Percentiles rank a stretch among this genome's conserved stretches.
phyloP scores from a whole-genome alignment of 2,329 filamentous ascomycete species.

The Fusarium sp. region DNA sequence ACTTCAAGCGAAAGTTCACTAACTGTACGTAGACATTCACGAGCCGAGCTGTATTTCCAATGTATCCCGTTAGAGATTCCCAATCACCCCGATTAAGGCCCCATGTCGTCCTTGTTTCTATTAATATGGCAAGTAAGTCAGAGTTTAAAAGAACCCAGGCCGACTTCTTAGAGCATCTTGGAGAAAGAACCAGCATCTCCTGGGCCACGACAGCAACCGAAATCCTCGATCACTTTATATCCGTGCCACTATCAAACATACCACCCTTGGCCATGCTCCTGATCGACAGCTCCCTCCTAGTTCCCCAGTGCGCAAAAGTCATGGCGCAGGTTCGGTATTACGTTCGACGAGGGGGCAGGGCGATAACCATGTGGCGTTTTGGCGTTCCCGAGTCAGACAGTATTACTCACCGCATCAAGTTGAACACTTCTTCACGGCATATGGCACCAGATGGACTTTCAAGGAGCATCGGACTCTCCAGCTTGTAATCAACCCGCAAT shows the following conservation, averaged over 20 bases:
- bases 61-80: neutral
- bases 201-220: neutral
- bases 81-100: neutral
- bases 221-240: neutral
- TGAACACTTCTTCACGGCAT: neutral
- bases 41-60: neutral
- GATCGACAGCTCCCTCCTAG: neutral
- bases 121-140: neutral
- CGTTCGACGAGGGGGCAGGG: neutral
- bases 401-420: neutral
- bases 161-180: neutral
- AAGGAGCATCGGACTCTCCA: neutral
- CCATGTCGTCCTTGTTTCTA: neutral
- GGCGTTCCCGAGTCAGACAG: neutral
- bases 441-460: neutral
- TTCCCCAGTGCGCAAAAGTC: neutral
- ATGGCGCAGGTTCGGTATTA: neutral
- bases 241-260: neutral
- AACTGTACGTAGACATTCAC: neutral
- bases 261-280: neutral
- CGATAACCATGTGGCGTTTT: neutral
- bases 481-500: neutral
- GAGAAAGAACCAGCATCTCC: neutral
- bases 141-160: neutral
- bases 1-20: neutral